Evolutionary conservation across 139 green algal genomes (phyloP), one percentile per base, ranked within the genome.

Genomic region (Micractinium conductrix): DNA sequence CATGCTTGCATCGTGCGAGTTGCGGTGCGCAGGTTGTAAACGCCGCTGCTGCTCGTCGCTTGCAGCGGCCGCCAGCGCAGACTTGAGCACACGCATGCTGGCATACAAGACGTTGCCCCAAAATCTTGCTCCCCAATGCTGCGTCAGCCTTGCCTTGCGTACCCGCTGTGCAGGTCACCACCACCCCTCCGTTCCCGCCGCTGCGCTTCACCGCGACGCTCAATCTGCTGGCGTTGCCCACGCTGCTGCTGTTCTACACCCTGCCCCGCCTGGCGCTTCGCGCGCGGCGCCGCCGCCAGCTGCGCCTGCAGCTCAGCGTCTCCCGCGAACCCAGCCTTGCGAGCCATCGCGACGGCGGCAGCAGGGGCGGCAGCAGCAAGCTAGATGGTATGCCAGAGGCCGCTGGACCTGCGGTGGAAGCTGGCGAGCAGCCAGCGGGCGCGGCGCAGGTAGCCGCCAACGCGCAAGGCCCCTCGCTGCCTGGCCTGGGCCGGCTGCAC

Each of bases 231-330:
- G 71, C 71, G 0, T 43, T 78, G 30, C 71, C 71, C 71, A 78
- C 71, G n/a, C 71, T 78, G 42, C 71, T 78, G 43, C 42, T 78
- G 26, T 40, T 58, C 24, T n/a, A 78, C 71, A 55, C 71, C 43
- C 71, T 78, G 22, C 71, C 71, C 4, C 43, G 44, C 30, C 22
- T 30, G 26, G 2, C 19, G 42, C 71, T 78, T 22, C 38, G 37
- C 38, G 16, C 21, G 68, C 21, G 68, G 35, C 68, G 68, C 21
- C 68, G 38, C 22, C 68, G 10, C 9, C 38, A 37, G 21, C 38
- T 4, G 21, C 68, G 50, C 38, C 68, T 72, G 65, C 65, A 44
- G 33, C 65, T 43, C 6, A 4, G 33, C n/a, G 5, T 30, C 1
- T n/a, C 68, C 7, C 4, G 37, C 0, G 35, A 6, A 21, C 0